A percentile compares a stretch with the other conserved stretches of the same genome.
These are phyloP conservation scores for Gaultheria prostrata DNA, from an alignment of 148 eudicot genomes.

Conservation along the genomic window DNA sequence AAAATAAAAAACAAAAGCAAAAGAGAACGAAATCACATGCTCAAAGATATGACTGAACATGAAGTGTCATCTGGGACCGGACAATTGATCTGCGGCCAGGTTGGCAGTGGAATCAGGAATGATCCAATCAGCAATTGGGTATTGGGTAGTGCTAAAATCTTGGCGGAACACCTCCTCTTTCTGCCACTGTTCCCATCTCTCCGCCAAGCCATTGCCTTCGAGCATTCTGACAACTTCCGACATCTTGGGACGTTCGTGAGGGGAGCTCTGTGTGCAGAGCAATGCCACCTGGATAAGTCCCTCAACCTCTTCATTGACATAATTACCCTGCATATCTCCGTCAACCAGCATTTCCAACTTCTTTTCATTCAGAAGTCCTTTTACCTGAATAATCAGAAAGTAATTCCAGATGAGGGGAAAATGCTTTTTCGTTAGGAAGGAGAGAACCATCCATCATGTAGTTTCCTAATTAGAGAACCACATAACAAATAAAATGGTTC, in stretches of 20 bases:
- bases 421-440: too few relatives aligned
- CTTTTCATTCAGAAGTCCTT: conserved; percentile 51
- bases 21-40: conserved; percentile 8
- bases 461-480: too few relatives aligned
- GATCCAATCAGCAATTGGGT: conserved; percentile 37
- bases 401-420: too few relatives aligned
- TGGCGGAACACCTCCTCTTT: conserved; percentile 44
- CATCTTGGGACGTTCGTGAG: conserved; percentile 56
- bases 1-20: too few relatives aligned
- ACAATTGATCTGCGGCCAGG: conserved; percentile 45
- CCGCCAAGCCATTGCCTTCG: conserved; percentile 55
- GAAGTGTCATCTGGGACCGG: conserved; percentile 47
- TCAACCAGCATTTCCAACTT: conserved; percentile 48
- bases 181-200: conserved; percentile 66
- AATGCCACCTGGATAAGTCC: conserved; percentile 55
- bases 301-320: conserved; percentile 45
- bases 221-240: conserved; percentile 60
- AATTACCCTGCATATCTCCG: conserved; percentile 44
- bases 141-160: conserved; percentile 28
- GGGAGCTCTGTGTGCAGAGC: conserved; percentile 50
- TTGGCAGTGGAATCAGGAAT: conserved; percentile 45
- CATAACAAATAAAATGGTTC: too few relatives aligned
- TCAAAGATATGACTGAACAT: not conserved
- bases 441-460: too few relatives aligned
- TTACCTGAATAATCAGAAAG: conserved; percentile 32